These are phyloP conservation scores for Coniferiporia sulphurascens DNA, from an alignment of 1,284 basidiomycete genomes.

Conservation along the genomic window DNA sequence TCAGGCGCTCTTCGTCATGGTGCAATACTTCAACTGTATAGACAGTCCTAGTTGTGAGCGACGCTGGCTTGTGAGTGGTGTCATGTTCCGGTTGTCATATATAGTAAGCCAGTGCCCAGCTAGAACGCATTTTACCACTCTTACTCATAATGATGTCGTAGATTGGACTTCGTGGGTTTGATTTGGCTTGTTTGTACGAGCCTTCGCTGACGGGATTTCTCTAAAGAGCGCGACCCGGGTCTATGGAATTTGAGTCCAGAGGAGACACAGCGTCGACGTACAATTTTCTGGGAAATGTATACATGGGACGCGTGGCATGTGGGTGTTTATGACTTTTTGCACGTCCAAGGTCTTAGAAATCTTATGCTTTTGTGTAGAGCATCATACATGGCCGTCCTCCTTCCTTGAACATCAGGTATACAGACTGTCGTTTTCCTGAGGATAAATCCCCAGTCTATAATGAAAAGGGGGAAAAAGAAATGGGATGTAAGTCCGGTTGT, in stretches of 20 bases:
- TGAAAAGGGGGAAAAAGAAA: constrained; percentile 32
- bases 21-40: constrained; percentile 40
- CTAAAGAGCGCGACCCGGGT: constrained; percentile 47
- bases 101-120: constrained; percentile 32
- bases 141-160: constrained; percentile 20
- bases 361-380: constrained; percentile 30
- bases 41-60: constrained; percentile 40
- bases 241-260: constrained; percentile 43
- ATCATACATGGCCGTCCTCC: constrained; percentile 45
- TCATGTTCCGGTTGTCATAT: constrained; percentile 39
- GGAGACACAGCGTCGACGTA: constrained; percentile 45
- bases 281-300: constrained; percentile 53
- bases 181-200: background rate
- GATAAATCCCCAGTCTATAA: constrained; percentile 32
- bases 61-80: constrained; percentile 43
- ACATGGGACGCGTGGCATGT: constrained; percentile 47
- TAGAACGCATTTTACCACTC: background rate
- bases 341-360: background rate
- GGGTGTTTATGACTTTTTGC: constrained; percentile 21
- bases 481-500: constrained; percentile 37
- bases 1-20: constrained; percentile 44
- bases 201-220: background rate
- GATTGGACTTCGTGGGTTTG: constrained; percentile 48
- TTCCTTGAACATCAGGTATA: constrained; percentile 39
- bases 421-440: constrained; percentile 48